phyloP scores from a whole-genome alignment of 257 asterid species.

The Solanum verrucosum region DNA sequence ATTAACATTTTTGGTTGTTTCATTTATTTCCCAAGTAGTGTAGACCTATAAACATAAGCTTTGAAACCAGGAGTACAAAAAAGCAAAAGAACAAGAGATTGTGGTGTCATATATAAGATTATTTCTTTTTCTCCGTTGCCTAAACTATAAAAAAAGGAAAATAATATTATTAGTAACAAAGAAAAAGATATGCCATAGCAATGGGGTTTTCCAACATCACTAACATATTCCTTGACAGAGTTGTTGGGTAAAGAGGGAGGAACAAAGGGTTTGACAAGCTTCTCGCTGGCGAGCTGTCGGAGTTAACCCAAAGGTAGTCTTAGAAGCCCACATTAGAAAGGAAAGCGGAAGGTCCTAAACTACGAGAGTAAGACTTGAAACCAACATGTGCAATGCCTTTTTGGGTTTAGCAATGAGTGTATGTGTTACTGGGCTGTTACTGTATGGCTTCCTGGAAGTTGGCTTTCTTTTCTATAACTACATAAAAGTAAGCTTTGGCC shows the following conservation, averaged over 20 bases:
- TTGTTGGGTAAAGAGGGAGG: not conserved
- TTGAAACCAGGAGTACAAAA: not conserved
- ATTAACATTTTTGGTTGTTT: not conserved
- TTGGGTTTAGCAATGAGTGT: not conserved
- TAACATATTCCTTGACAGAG: not conserved
- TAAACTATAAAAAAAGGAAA: not conserved
- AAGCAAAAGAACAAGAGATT: not conserved
- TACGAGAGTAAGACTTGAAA: not conserved
- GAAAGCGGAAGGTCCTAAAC: not conserved
- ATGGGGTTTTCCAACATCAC: not conserved
- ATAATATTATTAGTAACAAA: not conserved
- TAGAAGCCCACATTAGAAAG: not conserved
- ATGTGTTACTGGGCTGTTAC: not conserved
- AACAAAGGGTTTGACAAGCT: not conserved
- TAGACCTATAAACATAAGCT: not conserved
- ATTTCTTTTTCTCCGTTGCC: not conserved
- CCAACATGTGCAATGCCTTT: not conserved
- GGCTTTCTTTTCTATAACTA: not conserved
- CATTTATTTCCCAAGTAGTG: not conserved
- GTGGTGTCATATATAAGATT: not conserved
- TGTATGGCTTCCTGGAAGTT: not conserved
- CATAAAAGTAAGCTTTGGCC: not conserved
- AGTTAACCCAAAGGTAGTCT: not conserved
- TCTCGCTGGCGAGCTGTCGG: not conserved
- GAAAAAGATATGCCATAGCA: not conserved